Evolutionary conservation across 2,329 filamentous ascomycete genomes (phyloP).

Genomic region (Rachicladosporium sp.): DNA sequence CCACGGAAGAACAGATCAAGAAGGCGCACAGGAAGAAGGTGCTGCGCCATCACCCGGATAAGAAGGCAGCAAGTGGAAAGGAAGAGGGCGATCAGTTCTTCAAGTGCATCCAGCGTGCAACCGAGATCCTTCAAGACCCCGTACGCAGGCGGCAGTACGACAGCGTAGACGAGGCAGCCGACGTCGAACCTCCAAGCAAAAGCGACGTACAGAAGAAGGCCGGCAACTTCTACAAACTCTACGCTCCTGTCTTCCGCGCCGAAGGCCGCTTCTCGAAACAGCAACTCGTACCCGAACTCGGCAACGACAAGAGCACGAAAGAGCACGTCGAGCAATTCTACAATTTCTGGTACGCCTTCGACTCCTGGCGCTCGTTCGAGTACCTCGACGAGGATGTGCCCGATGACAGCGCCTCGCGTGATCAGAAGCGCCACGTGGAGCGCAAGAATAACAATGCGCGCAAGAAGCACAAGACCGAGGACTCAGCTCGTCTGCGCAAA

Average conservation of each 20-base stretch:
- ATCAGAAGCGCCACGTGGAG: slow-evolving; percentile 97
- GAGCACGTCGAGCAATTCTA: slow-evolving; percentile 92
- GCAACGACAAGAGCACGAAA: slow-evolving; percentile 70
- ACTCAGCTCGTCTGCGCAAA: slow-evolving; percentile 79
- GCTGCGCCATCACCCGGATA: slow-evolving; percentile 95
- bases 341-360: slow-evolving; percentile 99
- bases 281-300: slow-evolving; percentile 78
- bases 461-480: slow-evolving; percentile 99
- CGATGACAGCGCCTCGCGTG: slow-evolving; percentile 96
- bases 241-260: slow-evolving; percentile 78
- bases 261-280: slow-evolving; percentile 86
- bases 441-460: slow-evolving; percentile 95
- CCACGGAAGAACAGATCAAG: slow-evolving; percentile 97
- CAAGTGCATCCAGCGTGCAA: slow-evolving; percentile 99
- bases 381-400: slow-evolving; percentile 98
- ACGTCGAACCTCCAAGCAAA: slow-evolving; percentile 85
- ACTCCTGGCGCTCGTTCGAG: slow-evolving; percentile 95
- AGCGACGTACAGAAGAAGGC: slow-evolving; percentile 62
- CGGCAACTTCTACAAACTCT: slow-evolving; percentile 90
- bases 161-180: slow-evolving; percentile 86
- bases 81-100: slow-evolving; percentile 96
- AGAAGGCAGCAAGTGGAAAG: slow-evolving; percentile 83
- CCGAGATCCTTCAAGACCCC: slow-evolving; percentile 84
- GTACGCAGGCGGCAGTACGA: slow-evolving; percentile 89
- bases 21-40: slow-evolving; percentile 99